Evolutionary conservation across 1,284 basidiomycete species (phyloP).

Genomic region (Naganishia sp.): DNA sequence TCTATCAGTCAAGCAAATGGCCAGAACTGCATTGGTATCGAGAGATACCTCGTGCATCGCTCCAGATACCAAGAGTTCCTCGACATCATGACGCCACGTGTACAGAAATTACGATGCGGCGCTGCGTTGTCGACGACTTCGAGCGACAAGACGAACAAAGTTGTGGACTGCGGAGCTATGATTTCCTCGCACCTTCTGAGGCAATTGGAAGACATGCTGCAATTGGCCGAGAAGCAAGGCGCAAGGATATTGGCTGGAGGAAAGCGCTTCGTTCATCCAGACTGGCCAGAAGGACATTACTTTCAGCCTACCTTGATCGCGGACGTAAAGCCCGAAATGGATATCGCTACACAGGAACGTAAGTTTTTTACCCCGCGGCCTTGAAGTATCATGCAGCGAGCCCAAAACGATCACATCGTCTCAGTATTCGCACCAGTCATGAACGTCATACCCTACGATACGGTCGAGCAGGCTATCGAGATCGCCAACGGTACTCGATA

Average conservation of each 20-base stretch:
- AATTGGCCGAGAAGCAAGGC: constrained; percentile 70
- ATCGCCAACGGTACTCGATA: constrained; percentile 85
- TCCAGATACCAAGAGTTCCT: constrained; percentile 74
- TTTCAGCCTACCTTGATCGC: constrained; percentile 86
- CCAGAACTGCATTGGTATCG: constrained; percentile 96
- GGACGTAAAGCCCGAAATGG: constrained; percentile 72
- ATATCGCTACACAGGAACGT: constrained; percentile 78
- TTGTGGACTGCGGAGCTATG: constrained; percentile 54
- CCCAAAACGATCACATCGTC: neutral
- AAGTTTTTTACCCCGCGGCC: constrained; percentile 41
- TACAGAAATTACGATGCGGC: constrained; percentile 66
- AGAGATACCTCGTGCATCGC: constrained; percentile 82
- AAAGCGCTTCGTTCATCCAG: constrained; percentile 64
- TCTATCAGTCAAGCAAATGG: constrained; percentile 76
- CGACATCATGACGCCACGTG: constrained; percentile 64
- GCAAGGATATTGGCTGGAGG: constrained; percentile 72
- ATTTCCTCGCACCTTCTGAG: constrained; percentile 62
- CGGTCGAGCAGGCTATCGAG: constrained; percentile 75
- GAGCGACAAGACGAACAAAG: constrained; percentile 21
- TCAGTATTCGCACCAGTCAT: constrained; percentile 90
- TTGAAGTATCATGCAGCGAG: neutral
- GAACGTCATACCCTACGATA: constrained; percentile 76
- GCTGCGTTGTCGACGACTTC: constrained; percentile 39
- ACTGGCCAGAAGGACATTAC: constrained; percentile 70
- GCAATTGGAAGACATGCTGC: constrained; percentile 69